phyloP scores from a whole-genome alignment of 2,329 filamentous ascomycete genomes.

The Penicillium digitatum region DNA sequence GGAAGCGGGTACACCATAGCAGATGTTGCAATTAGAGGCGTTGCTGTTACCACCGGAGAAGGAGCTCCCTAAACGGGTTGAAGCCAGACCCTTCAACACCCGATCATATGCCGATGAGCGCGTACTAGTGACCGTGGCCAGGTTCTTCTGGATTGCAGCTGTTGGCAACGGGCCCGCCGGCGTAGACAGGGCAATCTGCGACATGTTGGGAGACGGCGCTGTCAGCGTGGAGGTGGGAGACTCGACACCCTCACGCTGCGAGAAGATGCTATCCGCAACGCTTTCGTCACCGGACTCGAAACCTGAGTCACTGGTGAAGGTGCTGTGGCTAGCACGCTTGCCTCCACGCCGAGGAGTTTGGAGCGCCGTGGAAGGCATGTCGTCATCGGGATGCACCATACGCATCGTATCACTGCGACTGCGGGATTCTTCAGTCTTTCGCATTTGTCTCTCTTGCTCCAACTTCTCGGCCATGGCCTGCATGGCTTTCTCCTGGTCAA shows the following conservation, averaged over 20 bases:
- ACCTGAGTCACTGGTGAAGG: slow-evolving; percentile 52
- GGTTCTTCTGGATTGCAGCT: slow-evolving; percentile 33
- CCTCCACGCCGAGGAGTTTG: slow-evolving; percentile 32
- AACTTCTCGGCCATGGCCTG: slow-evolving; percentile 49
- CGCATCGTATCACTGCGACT: slow-evolving; percentile 33
- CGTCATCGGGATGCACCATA: slow-evolving; percentile 30
- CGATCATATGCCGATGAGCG: slow-evolving; percentile 42
- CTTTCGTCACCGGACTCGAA: slow-evolving; percentile 58
- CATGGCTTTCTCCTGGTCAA: slow-evolving; percentile 56
- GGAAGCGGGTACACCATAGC: slow-evolving; percentile 39
- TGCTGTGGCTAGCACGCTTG: slow-evolving; percentile 40
- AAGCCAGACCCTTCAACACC: slow-evolving; percentile 41
- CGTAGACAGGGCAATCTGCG: slow-evolving; percentile 31
- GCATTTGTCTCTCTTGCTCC: slow-evolving; percentile 41
- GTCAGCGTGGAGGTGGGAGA: slow-evolving; percentile 35
- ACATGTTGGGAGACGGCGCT: slow-evolving; percentile 37
- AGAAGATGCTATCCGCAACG: slow-evolving; percentile 48
- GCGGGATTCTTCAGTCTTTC: slow-evolving; percentile 39
- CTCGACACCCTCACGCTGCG: slow-evolving; percentile 34
- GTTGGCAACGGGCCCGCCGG: slow-evolving; percentile 30
- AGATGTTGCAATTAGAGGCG: slow-evolving; percentile 38
- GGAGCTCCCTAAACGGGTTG: slow-evolving; percentile 32
- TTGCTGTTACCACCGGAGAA: slow-evolving; percentile 26
- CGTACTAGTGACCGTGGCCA: slow-evolving; percentile 21
- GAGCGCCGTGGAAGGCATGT: slow-evolving; percentile 36